A percentile compares a stretch with the other conserved stretches of the same genome.
Conservation (phyloP, 208 protist species). For the Porcisia hertigi region DNA sequence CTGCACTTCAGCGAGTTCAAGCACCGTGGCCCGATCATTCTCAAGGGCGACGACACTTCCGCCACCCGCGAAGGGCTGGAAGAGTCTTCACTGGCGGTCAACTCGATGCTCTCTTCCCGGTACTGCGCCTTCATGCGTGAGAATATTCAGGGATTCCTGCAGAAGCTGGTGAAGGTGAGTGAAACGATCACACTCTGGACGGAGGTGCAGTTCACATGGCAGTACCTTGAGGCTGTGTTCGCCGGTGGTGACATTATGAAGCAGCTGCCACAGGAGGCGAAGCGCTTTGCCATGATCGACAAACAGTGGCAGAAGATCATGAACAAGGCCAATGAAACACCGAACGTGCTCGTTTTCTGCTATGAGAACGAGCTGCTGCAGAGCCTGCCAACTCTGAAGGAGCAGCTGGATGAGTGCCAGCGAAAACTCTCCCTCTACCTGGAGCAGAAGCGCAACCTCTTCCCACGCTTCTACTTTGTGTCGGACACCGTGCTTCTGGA, state of each 20-base stretch:
- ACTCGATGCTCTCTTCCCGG: constrained; percentile 93
- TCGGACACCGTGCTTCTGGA: constrained; percentile 97
- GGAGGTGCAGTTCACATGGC: constrained; percentile 95
- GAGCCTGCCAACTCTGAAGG: constrained; percentile 93
- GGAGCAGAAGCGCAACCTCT: constrained; percentile 96
- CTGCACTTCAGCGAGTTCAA: constrained; percentile 95
- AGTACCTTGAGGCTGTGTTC: constrained; percentile 97
- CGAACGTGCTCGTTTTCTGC: constrained; percentile 96
- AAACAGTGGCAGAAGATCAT: constrained; percentile 97
- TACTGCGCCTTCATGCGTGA: constrained; percentile 95
- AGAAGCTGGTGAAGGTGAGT: constrained; percentile 92
- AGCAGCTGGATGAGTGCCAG: constrained; percentile 97
- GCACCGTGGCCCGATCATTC: constrained; percentile 91
- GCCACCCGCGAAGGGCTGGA: constrained; percentile 92
- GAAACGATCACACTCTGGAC: constrained; percentile 94
- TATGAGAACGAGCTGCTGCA: constrained; percentile 96
- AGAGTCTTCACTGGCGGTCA: constrained; percentile 94
- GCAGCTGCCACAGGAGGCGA: constrained; percentile 96
- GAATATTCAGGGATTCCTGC: constrained; percentile 87
- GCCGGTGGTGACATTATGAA: constrained; percentile 96
- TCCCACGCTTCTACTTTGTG: constrained; percentile 99
- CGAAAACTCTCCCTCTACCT: constrained; percentile 97
- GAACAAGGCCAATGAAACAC: constrained; percentile 95
- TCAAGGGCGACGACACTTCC: constrained; percentile 92
- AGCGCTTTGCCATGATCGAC: constrained; percentile 96